Conservation (phyloP, 1,284 basidiomycete species). For the Earliella scabrosa region DNA sequence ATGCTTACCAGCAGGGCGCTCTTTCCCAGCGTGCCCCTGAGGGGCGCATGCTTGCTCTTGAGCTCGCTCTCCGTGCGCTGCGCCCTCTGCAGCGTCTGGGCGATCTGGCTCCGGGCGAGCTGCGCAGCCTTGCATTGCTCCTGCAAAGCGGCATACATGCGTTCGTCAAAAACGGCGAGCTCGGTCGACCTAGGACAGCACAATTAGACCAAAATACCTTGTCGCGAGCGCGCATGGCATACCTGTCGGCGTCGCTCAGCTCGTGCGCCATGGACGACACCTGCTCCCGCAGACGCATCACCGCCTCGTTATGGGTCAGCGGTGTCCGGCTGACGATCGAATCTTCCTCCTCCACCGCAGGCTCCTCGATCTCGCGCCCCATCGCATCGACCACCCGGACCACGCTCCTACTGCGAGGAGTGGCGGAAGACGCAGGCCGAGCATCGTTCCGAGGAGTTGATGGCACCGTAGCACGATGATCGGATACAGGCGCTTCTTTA, state of each 20-base stretch:
- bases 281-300: conserved; percentile 58
- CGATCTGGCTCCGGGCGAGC: conserved; percentile 48
- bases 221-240: conserved; percentile 19
- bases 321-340: conserved; percentile 34
- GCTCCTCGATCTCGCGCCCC: conserved; percentile 59
- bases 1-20: conserved; percentile 38
- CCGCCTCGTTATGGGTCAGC: conserved; percentile 51
- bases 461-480: conserved; percentile 12
- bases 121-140: conserved; percentile 58
- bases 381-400: conserved; percentile 71
- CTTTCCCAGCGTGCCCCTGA: conserved; percentile 42
- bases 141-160: conserved; percentile 55
- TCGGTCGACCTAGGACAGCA: conserved; percentile 11
- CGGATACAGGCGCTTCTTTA: neutral
- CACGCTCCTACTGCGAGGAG: conserved; percentile 43
- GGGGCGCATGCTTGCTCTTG: conserved; percentile 39
- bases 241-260: conserved; percentile 62
- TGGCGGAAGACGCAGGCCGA: conserved; percentile 23
- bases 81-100: conserved; percentile 45
- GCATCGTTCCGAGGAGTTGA: conserved; percentile 36
- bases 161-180: conserved; percentile 38
- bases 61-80: conserved; percentile 32
- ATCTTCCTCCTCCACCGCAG: conserved; percentile 12
- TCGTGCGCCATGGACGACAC: conserved; percentile 58
- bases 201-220: conserved; percentile 25